Evolutionary conservation across 148 eudicot species (phyloP), one percentile per base, ranked within the genome.

Genomic region (Suaeda aralocaspica): DNA sequence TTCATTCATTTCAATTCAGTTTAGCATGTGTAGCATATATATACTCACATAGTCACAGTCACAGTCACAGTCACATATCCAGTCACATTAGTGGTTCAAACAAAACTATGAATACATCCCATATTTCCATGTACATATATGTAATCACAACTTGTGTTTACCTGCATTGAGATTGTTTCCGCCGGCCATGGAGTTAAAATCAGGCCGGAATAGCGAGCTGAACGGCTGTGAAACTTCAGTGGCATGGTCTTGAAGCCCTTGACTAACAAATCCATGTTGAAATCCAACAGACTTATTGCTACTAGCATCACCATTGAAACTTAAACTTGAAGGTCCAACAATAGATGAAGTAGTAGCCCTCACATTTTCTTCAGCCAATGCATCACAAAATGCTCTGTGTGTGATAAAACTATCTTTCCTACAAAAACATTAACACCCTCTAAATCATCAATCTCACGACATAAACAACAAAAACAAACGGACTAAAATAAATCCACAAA

Each of bases 391-490:
- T 5, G 98, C 98, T 72, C 98, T 80, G 77, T 93, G 98, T 1
- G 98, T 93, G 19, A 93, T 93, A 79, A 90, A 93, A 76, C 97
- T 93, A 59, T 93, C 97, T 71, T 93, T 93, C 89, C 98, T 93
- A 84, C 68, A 72, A 39, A 55, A 69, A 49, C 13, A 41, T 57
- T 42, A 44, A 31, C 1, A 63, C 18, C 18, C 21, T 7, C 22
- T 1, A 36, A 14, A 72, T 57, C 44, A 56, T 65, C 11, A 9
- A 22, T 28, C 61, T 64, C 56, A 68, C n/a, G n/a, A n/a, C n/a
- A n/a, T n/a, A n/a, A n/a, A n/a, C n/a, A n/a, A n/a, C n/a, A n/a
- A n/a, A n/a, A n/a, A n/a, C n/a, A n/a, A n/a, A n/a, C n/a, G n/a
- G n/a, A n/a, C n/a, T n/a, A n/a, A n/a, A n/a, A n/a, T n/a, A n/a